Evolutionary conservation across 2,329 filamentous ascomycete genomes (phyloP).

Genomic region (Fusarium musae): DNA sequence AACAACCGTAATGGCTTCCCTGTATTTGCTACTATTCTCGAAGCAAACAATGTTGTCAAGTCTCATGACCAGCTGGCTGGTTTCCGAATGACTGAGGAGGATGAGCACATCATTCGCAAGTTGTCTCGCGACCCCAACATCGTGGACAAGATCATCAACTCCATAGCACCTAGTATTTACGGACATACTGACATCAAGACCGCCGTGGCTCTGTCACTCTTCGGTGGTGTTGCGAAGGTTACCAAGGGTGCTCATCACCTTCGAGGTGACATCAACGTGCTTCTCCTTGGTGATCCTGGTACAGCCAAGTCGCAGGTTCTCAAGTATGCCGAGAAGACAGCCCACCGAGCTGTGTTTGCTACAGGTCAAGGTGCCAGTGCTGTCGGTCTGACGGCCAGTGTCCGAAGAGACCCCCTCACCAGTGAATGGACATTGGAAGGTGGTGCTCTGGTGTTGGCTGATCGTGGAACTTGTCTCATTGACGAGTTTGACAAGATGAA

Average conservation of each 20-base stretch:
- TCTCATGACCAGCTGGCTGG: constrained; percentile 97
- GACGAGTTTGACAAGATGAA: constrained; percentile 99
- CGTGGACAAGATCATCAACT: constrained; percentile 90
- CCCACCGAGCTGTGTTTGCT: constrained; percentile 95
- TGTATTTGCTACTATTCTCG: constrained; percentile 96
- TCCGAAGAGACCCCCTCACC: constrained; percentile 93
- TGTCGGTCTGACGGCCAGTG: constrained; percentile 96
- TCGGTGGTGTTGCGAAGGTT: constrained; percentile 92
- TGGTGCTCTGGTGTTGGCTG: constrained; percentile 92
- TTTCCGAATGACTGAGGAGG: constrained; percentile 93
- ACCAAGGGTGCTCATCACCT: constrained; percentile 91
- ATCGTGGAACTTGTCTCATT: constrained; percentile 94
- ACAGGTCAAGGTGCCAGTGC: constrained; percentile 97
- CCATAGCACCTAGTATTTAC: constrained; percentile 97
- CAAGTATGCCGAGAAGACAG: constrained; percentile 98
- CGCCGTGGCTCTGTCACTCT: constrained; percentile 90
- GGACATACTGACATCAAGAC: constrained; percentile 98
- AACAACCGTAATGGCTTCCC: constrained; percentile 99
- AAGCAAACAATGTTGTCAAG: constrained; percentile 97
- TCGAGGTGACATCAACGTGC: constrained; percentile 96
- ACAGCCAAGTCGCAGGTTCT: constrained; percentile 98
- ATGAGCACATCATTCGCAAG: constrained; percentile 89
- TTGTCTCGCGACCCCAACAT: constrained; percentile 92
- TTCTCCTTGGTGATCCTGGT: constrained; percentile 95
- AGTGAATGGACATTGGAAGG: constrained; percentile 98